Evolutionary conservation across 345 rosid species (phyloP).

Genomic region (Hypericum perforatum): DNA sequence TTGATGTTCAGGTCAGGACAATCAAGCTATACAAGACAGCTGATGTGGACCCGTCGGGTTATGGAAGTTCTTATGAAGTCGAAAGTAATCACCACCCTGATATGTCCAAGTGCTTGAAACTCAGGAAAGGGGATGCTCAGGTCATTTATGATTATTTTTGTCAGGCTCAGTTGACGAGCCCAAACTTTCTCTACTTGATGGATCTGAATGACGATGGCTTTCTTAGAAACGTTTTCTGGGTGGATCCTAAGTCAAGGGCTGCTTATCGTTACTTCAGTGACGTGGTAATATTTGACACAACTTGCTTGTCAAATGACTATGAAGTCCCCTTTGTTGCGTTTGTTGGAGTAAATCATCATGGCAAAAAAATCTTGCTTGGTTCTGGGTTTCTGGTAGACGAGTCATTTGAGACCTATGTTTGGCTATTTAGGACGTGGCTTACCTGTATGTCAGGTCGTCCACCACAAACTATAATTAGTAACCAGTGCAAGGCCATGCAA

Average conservation of each 20-base stretch:
- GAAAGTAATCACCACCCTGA: constrained; percentile 17
- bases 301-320: constrained; percentile 39
- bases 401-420: constrained; percentile 42
- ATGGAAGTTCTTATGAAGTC: constrained; percentile 23
- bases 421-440: constrained; percentile 60
- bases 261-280: constrained; percentile 49
- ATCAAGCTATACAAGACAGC: constrained; percentile 48
- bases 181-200: constrained; percentile 57
- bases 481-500: constrained; percentile 50
- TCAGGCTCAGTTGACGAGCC: constrained; percentile 58
- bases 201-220: constrained; percentile 62
- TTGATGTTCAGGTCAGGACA: constrained; percentile 45
- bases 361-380: constrained; percentile 44
- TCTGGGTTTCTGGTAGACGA: constrained; percentile 68
- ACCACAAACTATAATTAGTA: constrained; percentile 57
- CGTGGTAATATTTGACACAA: constrained; percentile 44
- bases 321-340: constrained; percentile 55
- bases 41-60: constrained; percentile 41
- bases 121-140: constrained; percentile 49
- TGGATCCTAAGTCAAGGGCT: constrained; percentile 48
- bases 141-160: constrained; percentile 50
- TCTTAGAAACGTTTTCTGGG: constrained; percentile 58
- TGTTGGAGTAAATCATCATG: constrained; percentile 62
- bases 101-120: constrained; percentile 34
- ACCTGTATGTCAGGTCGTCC: constrained; percentile 32